A percentile compares a stretch with the other conserved stretches of the same genome.
phyloP scores from a whole-genome alignment of 2,329 filamentous ascomycete species.

The Cladosporium sp. region DNA sequence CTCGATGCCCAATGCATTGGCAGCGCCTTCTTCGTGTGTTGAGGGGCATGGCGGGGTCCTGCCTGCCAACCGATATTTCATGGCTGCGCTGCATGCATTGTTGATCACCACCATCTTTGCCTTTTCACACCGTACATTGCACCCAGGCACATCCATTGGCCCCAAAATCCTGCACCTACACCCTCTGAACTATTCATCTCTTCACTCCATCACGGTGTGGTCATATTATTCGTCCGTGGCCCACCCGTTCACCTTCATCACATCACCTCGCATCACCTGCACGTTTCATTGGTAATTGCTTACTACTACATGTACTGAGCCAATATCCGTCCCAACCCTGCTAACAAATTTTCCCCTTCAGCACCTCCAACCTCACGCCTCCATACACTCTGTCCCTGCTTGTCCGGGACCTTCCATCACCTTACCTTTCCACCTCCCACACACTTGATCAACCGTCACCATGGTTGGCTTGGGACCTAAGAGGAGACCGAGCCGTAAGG shows the following conservation, averaged over 20 bases:
- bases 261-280: slow-evolving; percentile 13
- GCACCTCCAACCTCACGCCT: not conserved
- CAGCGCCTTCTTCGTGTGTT: not conserved
- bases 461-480: slow-evolving; percentile 68
- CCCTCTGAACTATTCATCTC: not conserved
- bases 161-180: not conserved
- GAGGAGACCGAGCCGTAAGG: slow-evolving; percentile 69
- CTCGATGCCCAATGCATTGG: not conserved
- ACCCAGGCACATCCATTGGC: not conserved
- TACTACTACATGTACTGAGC: slow-evolving; percentile 1
- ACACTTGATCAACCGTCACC: slow-evolving; percentile 35
- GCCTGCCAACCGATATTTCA: slow-evolving; percentile 10
- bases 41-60: slow-evolving; percentile 12
- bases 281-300: slow-evolving; percentile 16
- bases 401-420: slow-evolving; percentile 5
- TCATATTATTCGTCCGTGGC: not conserved
- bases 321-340: slow-evolving; percentile 3
- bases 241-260: not conserved
- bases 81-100: slow-evolving; percentile 1
- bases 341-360: not conserved
- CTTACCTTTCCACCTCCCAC: slow-evolving; percentile 14
- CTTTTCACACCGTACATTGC: slow-evolving; percentile 1
- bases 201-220: not conserved
- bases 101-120: slow-evolving; percentile 5
- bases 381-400: not conserved